Evolutionary conservation across 176 grass and related monocot species (phyloP), one percentile per base, ranked within the genome.

Genomic region (Paspalum vaginatum): DNA sequence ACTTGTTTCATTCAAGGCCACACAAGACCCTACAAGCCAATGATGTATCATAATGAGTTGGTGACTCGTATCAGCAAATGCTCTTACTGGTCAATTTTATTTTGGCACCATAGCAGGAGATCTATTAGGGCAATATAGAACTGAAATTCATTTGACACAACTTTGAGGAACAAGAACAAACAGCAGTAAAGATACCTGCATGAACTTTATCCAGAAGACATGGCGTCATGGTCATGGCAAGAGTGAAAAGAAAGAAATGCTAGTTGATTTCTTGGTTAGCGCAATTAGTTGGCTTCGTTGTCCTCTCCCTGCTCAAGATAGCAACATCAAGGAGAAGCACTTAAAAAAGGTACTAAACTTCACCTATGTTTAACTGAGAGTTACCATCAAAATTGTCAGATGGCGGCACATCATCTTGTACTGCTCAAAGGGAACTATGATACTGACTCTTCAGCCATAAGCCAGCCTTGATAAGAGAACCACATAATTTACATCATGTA

Each of bases 331-430:
- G n/a, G 27, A 42, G 13, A 51, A 57, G 12, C 48, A 70, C 21
- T 60, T 45, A 4, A 70, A 32, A 70, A 60, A 65, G 4, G 12
- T 47, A 27, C 47, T 58, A 25, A 44, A 85, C 43, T 72, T 83
- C n/a, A 75, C 57, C 50, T 60, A 10, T 66, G n/a, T 18, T 22
- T 76, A 76, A 66, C 17, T 60, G 38, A 50, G 84, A 82, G 42
- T 72, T 86, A 85, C 87, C 87, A 42, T 72, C 78, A 85, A 86
- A 89, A 82, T 66, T 88, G 75, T 52, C 54, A 37, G 20, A 49
- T 59, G 9, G 49, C 8, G 45, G 65, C 77, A 56, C 72, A 48
- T 50, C 72, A 73, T 85, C 49, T 78, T 82, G 78, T 72, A 59
- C 42, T 44, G 59, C 61, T 76, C 22, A 68, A 79, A 66, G 26